Evolutionary conservation across 495 filamentous ascomycete species (phyloP).

Genomic region (Aspergillus nidulans): DNA sequence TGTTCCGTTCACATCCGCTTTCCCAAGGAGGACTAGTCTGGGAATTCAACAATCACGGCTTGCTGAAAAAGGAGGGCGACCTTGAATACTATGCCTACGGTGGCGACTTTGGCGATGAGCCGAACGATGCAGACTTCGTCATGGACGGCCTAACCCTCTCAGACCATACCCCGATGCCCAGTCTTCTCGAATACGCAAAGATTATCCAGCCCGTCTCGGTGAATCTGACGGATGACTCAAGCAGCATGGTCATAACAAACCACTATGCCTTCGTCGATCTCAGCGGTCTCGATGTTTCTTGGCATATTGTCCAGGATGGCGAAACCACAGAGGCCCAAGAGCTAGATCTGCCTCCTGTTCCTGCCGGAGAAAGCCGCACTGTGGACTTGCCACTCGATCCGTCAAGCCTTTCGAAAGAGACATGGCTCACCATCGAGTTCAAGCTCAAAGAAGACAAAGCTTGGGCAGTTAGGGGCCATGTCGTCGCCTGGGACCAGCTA

Average conservation of each 20-base stretch:
- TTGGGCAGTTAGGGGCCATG: conserved; percentile 45
- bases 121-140: conserved; percentile 11
- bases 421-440: conserved; percentile 47
- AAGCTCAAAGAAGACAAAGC: conserved; percentile 25
- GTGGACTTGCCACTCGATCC: background rate
- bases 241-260: conserved; percentile 40
- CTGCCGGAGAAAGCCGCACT: background rate
- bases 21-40: conserved; percentile 11
- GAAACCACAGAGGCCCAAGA: conserved; percentile 21
- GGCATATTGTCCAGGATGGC: conserved; percentile 36
- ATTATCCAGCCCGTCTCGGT: conserved; percentile 46
- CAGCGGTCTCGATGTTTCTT: conserved; percentile 44
- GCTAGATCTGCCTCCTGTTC: background rate
- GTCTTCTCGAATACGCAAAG: conserved; percentile 19
- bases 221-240: conserved; percentile 16
- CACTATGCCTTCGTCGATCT: conserved; percentile 51
- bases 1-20: conserved; percentile 2
- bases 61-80: conserved; percentile 1
- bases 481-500: conserved; percentile 51
- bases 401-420: conserved; percentile 22
- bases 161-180: conserved; percentile 9
- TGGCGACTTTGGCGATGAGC: conserved; percentile 13
- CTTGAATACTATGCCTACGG: conserved; percentile 9
- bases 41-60: conserved; percentile 13
- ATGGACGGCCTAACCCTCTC: conserved; percentile 11